Evolutionary conservation across 1,139 yeast genomes (phyloP), one percentile per base, ranked within the genome.

Genomic region (Spathaspora sp.): DNA sequence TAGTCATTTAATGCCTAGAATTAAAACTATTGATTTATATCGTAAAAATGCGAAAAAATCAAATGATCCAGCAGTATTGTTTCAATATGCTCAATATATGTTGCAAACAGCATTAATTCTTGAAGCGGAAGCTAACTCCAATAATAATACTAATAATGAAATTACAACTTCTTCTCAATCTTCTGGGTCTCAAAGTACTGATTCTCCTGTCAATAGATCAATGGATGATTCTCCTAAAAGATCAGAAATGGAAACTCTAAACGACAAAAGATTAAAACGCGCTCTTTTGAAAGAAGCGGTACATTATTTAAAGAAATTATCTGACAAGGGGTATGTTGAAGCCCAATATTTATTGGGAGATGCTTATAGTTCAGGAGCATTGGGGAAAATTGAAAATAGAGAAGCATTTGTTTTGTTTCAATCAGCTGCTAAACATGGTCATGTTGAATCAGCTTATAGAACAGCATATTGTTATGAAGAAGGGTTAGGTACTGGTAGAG

Each of bases 331-430:
- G 4, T 86, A 84, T 57, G 79, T 85, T 2, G 97, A 91, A 50
- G 96, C 98, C 0, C 98, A 91, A 63, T 93, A 91, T 61, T 74
- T 91, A 34, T 70, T 93, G 38, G 99, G 84, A 15, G 98, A 93
- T 64, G 93, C 95, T 0, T 84, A 84, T 61, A 81, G 93, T 23
- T 84, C 93, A 4, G 96, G 96, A 1, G 90, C 90, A 0, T 76
- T 90, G 48, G 96, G 95, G 0, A 87, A 85, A 59, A 75, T 86
- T n/a, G 96, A 90, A 46, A 76, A 85, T 56, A 80, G 78, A 53
- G 93, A 88, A 53, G 87, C 97, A 2, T 86, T 89, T 56, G 57
- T 68, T 2, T 76, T 88, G 46, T 93, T 93, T 63, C 91, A 86
- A 61, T 73, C 89, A 31, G 97, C 98, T 7, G 97, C 97, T 6